Conservation (phyloP, 2,329 filamentous ascomycete species). For the Arthrobotrys sphaeroides region DNA sequence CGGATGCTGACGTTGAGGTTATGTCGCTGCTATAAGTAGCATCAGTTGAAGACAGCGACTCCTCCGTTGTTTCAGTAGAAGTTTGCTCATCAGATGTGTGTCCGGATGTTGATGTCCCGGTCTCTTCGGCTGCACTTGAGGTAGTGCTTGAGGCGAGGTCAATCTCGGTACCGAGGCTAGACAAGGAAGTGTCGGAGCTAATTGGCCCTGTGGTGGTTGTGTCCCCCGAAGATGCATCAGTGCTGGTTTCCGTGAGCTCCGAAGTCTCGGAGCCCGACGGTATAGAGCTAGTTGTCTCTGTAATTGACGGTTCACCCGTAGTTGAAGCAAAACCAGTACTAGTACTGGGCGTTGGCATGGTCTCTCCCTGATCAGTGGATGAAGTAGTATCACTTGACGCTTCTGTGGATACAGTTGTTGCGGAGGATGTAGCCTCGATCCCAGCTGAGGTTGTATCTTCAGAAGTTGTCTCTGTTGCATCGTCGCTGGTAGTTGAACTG, state of each 20-base stretch:
- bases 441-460: background rate
- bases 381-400: background rate
- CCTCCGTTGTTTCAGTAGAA: background rate
- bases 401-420: background rate
- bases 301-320: background rate
- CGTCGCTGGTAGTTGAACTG: background rate
- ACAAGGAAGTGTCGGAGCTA: background rate
- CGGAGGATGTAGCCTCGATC: too few relatives aligned
- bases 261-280: background rate
- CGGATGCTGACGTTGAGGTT: too few relatives aligned
- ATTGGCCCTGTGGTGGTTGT: too few relatives aligned
- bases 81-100: background rate
- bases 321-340: background rate
- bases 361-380: background rate
- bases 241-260: background rate
- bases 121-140: background rate
- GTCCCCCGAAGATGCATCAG: too few relatives aligned
- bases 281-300: background rate
- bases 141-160: background rate
- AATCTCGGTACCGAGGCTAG: background rate
- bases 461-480: background rate
- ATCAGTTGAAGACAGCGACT: background rate
- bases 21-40: background rate
- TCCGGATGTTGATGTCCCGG: background rate
- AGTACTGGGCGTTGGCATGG: background rate